A percentile compares a stretch with the other conserved stretches of the same genome.
These are phyloP conservation scores for Elongisporangium prolatum DNA, from an alignment of 352 stramenopile genomes.

Conservation along the genomic window DNA sequence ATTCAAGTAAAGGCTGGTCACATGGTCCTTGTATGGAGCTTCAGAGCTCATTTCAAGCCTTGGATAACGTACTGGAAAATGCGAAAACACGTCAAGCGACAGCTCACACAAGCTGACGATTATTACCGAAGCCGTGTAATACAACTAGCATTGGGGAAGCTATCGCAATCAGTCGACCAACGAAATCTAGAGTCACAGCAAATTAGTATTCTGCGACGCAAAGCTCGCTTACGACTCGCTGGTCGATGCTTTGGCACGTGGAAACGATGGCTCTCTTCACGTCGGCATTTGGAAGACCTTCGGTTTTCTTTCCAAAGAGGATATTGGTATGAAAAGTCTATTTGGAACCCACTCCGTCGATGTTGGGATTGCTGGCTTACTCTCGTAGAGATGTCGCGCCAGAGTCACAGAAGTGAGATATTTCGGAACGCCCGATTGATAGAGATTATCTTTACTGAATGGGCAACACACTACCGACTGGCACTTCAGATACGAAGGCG, in stretches of 20 bases:
- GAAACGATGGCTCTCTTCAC: slow-evolving; percentile 1
- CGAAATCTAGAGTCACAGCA: slow-evolving; percentile 15
- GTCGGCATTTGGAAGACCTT: neutral
- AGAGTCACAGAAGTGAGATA: neutral
- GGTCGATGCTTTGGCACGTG: slow-evolving; percentile 19
- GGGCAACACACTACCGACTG: neutral
- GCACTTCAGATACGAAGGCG: no score
- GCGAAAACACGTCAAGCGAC: neutral
- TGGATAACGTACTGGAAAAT: slow-evolving; percentile 15
- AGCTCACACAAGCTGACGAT: slow-evolving; percentile 6
- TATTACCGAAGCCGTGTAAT: slow-evolving; percentile 15
- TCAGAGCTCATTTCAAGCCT: slow-evolving; percentile 2
- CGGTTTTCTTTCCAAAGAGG: slow-evolving; percentile 1
- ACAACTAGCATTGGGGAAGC: slow-evolving; percentile 12
- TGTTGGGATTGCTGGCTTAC: slow-evolving; percentile 21
- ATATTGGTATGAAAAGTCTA: slow-evolving; percentile 13
- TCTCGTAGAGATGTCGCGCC: slow-evolving; percentile 9
- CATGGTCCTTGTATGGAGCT: slow-evolving; percentile 9
- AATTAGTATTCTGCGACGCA: slow-evolving; percentile 16
- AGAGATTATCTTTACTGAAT: neutral
- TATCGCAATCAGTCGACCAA: slow-evolving; percentile 19
- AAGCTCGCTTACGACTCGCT: slow-evolving; percentile 14
- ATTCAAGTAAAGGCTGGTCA: neutral
- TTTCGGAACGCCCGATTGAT: neutral
- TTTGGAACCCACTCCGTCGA: slow-evolving; percentile 22